Conservation (phyloP, 2,329 filamentous ascomycete species). For the Neopestalotiopsis sp. region DNA sequence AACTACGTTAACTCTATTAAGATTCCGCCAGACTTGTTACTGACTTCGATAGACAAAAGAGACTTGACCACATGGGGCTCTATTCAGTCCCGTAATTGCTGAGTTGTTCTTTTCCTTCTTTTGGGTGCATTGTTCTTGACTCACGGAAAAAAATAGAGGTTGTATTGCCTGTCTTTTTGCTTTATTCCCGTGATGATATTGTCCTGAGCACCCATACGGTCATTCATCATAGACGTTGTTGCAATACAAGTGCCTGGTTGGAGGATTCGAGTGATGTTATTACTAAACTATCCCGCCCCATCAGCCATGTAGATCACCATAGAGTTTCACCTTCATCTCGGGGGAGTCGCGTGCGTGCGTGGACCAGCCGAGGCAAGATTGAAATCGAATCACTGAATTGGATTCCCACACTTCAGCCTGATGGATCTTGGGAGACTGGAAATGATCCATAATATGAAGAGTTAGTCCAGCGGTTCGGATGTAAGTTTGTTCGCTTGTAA, state of each 20-base stretch:
- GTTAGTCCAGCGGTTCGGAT: background rate
- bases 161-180: too few relatives aligned
- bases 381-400: background rate
- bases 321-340: background rate
- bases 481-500: background rate
- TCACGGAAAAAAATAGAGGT: background rate
- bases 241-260: background rate
- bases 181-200: too few relatives aligned
- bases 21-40: background rate
- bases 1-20: background rate
- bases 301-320: conserved; percentile 1
- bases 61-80: background rate
- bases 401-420: background rate
- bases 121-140: background rate
- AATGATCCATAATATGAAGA: background rate
- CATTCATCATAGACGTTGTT: too few relatives aligned
- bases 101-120: background rate
- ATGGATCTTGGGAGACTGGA: background rate
- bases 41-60: background rate
- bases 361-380: conserved; percentile 1
- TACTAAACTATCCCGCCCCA: background rate
- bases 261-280: background rate
- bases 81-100: background rate
- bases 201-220: too few relatives aligned
- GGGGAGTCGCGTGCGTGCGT: background rate